phyloP scores from a whole-genome alignment of 2,329 filamentous ascomycete genomes.

The Fusarium sp. region DNA sequence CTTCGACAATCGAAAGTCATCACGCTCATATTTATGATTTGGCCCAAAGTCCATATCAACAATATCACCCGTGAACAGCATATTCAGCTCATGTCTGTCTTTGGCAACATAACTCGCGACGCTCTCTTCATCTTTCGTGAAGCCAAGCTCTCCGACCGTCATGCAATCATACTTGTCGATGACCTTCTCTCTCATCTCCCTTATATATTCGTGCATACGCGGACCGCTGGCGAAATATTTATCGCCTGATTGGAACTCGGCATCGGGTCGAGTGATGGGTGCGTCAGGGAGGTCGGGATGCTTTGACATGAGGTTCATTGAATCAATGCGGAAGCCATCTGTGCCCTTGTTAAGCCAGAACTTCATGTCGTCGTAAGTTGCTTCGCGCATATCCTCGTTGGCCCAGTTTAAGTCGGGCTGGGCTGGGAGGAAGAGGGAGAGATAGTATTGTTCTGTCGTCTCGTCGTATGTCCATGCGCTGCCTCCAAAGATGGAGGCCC shows the following conservation, averaged over 20 bases:
- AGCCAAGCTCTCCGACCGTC: conserved; percentile 57
- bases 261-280: conserved; percentile 52
- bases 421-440: conserved; percentile 76
- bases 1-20: conserved; percentile 53
- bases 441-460: conserved; percentile 76
- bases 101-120: conserved; percentile 63
- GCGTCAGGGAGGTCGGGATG: conserved; percentile 67
- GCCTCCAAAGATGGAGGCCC: conserved; percentile 56
- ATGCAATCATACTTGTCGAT: conserved; percentile 65
- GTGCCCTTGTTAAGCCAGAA: conserved; percentile 82
- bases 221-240: conserved; percentile 66
- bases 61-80: conserved; percentile 47
- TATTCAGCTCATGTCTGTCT: conserved; percentile 52
- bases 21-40: conserved; percentile 55
- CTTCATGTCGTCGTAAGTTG: conserved; percentile 76
- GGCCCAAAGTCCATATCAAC: conserved; percentile 50
- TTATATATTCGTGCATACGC: conserved; percentile 59
- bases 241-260: conserved; percentile 52
- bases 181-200: conserved; percentile 53
- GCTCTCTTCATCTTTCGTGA: conserved; percentile 54
- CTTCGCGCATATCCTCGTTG: conserved; percentile 71
- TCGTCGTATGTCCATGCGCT: conserved; percentile 76
- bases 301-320: conserved; percentile 75
- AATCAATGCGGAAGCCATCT: conserved; percentile 77
- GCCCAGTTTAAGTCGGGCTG: conserved; percentile 88